Evolutionary conservation across 2,329 filamentous ascomycete species (phyloP), one percentile per base, ranked within the genome.

Genomic region (Aspergillus pseudoviridinutans): DNA sequence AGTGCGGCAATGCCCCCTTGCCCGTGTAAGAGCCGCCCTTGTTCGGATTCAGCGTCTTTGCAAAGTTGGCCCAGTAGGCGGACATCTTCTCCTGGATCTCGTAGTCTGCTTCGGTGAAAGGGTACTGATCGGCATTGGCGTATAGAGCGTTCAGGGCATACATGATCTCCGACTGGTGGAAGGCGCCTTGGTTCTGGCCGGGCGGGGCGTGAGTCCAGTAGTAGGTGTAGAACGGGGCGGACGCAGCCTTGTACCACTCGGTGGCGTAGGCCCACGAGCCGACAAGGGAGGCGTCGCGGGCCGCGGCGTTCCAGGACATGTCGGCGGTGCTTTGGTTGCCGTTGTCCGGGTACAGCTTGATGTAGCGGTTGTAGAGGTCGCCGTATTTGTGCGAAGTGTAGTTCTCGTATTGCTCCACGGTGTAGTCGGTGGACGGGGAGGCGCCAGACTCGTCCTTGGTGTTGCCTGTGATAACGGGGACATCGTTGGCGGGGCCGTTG

Each of bases 81-180:
- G 64, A 66, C 64, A 74, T 71, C 24, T 64, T 58, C 4, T 67
- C 64, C 8, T 53, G 61, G 4, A 61, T 51, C 17, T 58, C 47
- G 8, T 53, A 61, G n/a, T 61, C 60, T 3, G 42, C 42, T n/a
- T 51, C 51, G 12, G 58, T 55, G 47, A 54, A 61, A 4, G 53
- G 55, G n/a, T 56, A 58, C 24, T 41, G 50, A 2, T 59, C 54
- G 1, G 57, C 53, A 27, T 70, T 74, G 59, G 53, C 68, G 52
- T 75, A 76, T 14, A 77, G 63, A 29, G 69, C 68, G 56, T 76
- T 75, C 25, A 75, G 62, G 1, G 66, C 68, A 53, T 77, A 76
- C 58, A 70, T 71, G 55, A 77, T 72, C 65, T 77, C 74, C 1
- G 70, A 71, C 61, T 68, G 64, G 55, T 76, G 73, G 61, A 68